Evolutionary conservation across 768 basidiomycete species (phyloP).

Genomic region (Amanita muscaria): DNA sequence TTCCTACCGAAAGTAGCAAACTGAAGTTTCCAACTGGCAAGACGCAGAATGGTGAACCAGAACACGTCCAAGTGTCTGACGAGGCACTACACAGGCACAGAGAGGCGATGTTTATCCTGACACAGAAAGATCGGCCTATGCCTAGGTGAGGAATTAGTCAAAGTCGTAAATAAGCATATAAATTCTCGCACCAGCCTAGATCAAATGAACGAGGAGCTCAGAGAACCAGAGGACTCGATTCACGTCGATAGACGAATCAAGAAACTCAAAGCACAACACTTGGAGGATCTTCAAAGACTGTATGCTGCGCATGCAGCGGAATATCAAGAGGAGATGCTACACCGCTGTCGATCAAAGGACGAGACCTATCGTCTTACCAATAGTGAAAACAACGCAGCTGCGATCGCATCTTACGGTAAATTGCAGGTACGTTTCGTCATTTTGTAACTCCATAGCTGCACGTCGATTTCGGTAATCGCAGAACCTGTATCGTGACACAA

Average conservation of each 20-base stretch:
- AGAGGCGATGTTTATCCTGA: conserved; percentile 14
- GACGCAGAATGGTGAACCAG: not conserved
- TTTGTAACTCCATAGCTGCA: not conserved
- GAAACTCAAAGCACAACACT: conserved; percentile 21
- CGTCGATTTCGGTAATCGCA: conserved; percentile 9
- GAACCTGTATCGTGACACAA: conserved; percentile 19
- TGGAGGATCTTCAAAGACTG: conserved; percentile 28
- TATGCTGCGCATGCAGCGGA: conserved; percentile 28
- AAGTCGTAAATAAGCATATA: not conserved
- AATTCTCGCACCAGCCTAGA: conserved; percentile 20
- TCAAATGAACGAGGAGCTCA: conserved; percentile 26
- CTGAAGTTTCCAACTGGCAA: not conserved
- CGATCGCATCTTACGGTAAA: conserved; percentile 14
- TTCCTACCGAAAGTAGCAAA: not conserved
- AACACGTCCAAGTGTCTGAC: not conserved
- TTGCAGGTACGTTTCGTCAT: conserved; percentile 14
- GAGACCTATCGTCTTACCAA: conserved; percentile 16
- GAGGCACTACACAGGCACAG: conserved; percentile 12
- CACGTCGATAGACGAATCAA: conserved; percentile 21
- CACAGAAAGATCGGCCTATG: conserved; percentile 15
- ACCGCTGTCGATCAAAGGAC: conserved; percentile 26
- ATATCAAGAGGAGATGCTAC: conserved; percentile 25
- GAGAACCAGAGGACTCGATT: conserved; percentile 20
- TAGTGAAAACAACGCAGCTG: conserved; percentile 16
- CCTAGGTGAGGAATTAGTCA: conserved; percentile 10